Evolutionary conservation across 83 land plant species (phyloP), one percentile per base, ranked within the genome.

Genomic region (Picea abies): DNA sequence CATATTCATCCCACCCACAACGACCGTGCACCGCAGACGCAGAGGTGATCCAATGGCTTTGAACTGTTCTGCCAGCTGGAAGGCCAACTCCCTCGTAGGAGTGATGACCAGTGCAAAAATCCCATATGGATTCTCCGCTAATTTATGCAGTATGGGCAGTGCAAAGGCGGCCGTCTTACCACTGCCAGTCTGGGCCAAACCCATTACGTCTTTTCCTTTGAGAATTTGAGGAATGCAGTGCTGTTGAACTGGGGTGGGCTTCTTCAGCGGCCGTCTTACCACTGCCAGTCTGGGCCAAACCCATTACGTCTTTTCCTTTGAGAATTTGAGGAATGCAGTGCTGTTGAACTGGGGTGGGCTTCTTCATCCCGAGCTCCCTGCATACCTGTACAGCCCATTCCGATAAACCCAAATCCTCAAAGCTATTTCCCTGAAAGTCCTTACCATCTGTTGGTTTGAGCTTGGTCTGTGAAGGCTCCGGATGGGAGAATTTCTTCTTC

Each of bases 101-200:
- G 99, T 94, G 16, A 98, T 72, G 35, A 98, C 97, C 39, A 98
- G 83, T 0, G 96, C 99, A 80, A 94, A 96, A 11, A 98, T 93
- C 3, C 99, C 99, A 56, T 85, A 98, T 0, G 96, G 97, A 39
- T 90, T 87, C 88, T 91, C 89, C 1, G 92, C 91, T 10, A 98
- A 87, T 76, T 80, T 85, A 60, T 94, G 92, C 77, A 98, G 87
- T 10, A 98, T 98, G 12, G 99, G 99, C 8, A 98, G 87, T 5
- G 99, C 99, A 82, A 98, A 98, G 6, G 99, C 99, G 10, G 99
- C 99, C 4, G 98, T 97, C 81, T 97, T 97, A 0, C 98, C 98
- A 67, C 93, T 90, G 0, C 99, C 98, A n/a, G 99, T 97, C 84
- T 97, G 93, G 10, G 98, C 99, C 44, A 97, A 37, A 4, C 99